These are phyloP conservation scores for Daedalea quercina DNA, from an alignment of 768 basidiomycete species.

Conservation along the genomic window DNA sequence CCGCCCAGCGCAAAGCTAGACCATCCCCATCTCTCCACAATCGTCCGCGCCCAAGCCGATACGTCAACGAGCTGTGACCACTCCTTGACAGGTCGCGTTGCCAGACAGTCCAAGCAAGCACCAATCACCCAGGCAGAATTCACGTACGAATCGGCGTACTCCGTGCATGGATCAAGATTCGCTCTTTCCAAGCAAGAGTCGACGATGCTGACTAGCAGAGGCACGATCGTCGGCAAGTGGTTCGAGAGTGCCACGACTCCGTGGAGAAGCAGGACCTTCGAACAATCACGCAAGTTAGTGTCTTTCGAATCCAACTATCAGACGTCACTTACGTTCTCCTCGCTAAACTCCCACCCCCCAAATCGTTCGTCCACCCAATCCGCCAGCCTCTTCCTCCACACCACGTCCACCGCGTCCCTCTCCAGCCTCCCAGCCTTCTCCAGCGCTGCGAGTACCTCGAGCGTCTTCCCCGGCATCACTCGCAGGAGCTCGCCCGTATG, in stretches of 20 bases:
- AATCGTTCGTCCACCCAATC: slow-evolving; percentile 40
- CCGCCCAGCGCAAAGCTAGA: slow-evolving; percentile 50
- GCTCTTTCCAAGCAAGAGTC: slow-evolving; percentile 30
- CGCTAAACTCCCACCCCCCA: slow-evolving; percentile 30
- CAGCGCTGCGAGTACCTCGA: slow-evolving; percentile 47
- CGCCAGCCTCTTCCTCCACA: slow-evolving; percentile 52
- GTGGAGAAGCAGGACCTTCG: slow-evolving; percentile 44
- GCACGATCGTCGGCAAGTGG: slow-evolving; percentile 40
- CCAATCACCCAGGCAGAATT: slow-evolving; percentile 52
- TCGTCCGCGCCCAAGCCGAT: slow-evolving; percentile 37
- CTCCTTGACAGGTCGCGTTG: slow-evolving; percentile 33
- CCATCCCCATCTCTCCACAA: slow-evolving; percentile 49
- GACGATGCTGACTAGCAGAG: slow-evolving; percentile 38
- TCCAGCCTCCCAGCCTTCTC: slow-evolving; percentile 40
- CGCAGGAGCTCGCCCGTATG: slow-evolving; percentile 41
- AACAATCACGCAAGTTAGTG: neutral
- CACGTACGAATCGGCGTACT: slow-evolving; percentile 27
- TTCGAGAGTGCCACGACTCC: slow-evolving; percentile 47
- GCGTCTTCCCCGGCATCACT: slow-evolving; percentile 31
- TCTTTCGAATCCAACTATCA: neutral
- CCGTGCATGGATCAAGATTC: slow-evolving; percentile 12
- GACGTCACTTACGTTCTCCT: slow-evolving; percentile 35
- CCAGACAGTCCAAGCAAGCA: slow-evolving; percentile 50
- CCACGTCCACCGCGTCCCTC: slow-evolving; percentile 42
- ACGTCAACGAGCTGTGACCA: slow-evolving; percentile 47